Evolutionary conservation across 495 filamentous ascomycete species (phyloP).

Genomic region (Sordaria brevicollis): DNA sequence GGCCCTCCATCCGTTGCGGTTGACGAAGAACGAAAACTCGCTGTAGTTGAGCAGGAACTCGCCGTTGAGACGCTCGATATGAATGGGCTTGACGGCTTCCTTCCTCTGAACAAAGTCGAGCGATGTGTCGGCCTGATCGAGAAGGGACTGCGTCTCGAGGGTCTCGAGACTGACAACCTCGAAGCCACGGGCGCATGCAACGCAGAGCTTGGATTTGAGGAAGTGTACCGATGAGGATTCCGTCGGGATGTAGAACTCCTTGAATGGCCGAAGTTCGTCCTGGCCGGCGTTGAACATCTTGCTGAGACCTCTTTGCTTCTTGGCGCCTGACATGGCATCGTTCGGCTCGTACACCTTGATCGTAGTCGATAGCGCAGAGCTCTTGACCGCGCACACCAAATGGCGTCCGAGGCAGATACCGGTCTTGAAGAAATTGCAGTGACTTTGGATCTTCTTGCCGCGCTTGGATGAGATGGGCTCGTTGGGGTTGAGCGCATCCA

Average conservation of each 20-base stretch:
- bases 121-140: conserved; percentile 97
- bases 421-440: conserved; percentile 96
- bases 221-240: conserved; percentile 97
- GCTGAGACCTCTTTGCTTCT: conserved; percentile 83
- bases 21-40: conserved; percentile 98
- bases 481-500: conserved; percentile 70
- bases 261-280: conserved; percentile 91
- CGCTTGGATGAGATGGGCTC: conserved; percentile 72
- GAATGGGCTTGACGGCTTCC: conserved; percentile 90
- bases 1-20: conserved; percentile 95
- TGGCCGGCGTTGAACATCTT: conserved; percentile 92
- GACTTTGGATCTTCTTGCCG: conserved; percentile 93
- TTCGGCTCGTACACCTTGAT: conserved; percentile 98
- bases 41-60: conserved; percentile 98
- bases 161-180: conserved; percentile 96
- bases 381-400: conserved; percentile 91
- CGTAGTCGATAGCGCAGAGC: conserved; percentile 76
- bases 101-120: conserved; percentile 91
- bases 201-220: conserved; percentile 90
- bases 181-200: conserved; percentile 89
- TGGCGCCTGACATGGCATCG: conserved; percentile 76
- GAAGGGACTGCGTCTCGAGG: conserved; percentile 88
- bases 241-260: conserved; percentile 98
- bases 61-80: conserved; percentile 90
- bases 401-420: conserved; percentile 92